Percentiles rank a stretch among this genome's conserved stretches.
phyloP scores from a whole-genome alignment of 768 basidiomycete genomes.

The Macrolepiota dolichaula region DNA sequence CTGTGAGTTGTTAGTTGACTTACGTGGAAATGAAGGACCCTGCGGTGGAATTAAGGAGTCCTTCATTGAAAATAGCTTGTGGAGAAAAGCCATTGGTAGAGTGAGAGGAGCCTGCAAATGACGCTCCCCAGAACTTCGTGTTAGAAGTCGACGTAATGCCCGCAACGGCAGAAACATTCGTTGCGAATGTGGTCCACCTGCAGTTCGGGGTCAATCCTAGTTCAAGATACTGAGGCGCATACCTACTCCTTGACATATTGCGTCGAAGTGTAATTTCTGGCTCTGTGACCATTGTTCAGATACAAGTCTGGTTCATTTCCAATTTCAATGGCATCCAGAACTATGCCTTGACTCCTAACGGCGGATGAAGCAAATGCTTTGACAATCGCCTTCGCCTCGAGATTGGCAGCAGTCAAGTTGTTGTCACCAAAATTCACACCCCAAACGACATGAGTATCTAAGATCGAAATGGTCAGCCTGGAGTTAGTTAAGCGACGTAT shows the following conservation, averaged over 20 bases:
- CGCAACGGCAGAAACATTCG: slow-evolving; percentile 40
- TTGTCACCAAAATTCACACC: slow-evolving; percentile 60
- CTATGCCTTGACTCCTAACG: slow-evolving; percentile 37
- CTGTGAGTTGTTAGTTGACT: slow-evolving; percentile 14
- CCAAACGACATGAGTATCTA: slow-evolving; percentile 64
- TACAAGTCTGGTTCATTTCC: slow-evolving; percentile 66
- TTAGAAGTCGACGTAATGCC: slow-evolving; percentile 32
- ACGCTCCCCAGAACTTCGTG: slow-evolving; percentile 44
- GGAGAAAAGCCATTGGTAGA: slow-evolving; percentile 53
- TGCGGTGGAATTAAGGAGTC: slow-evolving; percentile 43
- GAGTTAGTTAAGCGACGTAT: neutral
- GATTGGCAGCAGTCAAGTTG: slow-evolving; percentile 47
- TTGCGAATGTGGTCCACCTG: slow-evolving; percentile 54
- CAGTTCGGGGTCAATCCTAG: neutral
- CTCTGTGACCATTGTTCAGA: slow-evolving; percentile 38
- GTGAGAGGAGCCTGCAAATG: slow-evolving; percentile 50
- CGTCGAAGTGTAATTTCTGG: slow-evolving; percentile 32
- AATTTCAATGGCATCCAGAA: slow-evolving; percentile 55
- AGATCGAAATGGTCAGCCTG: neutral
- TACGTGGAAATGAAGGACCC: slow-evolving; percentile 54
- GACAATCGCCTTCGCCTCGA: slow-evolving; percentile 44
- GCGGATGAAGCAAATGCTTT: slow-evolving; percentile 43
- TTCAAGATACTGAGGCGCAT: neutral
- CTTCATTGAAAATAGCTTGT: slow-evolving; percentile 50
- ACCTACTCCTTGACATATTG: slow-evolving; percentile 51